A percentile compares a stretch with the other conserved stretches of the same genome.
Conservation (phyloP, 2,329 filamentous ascomycete genomes). For the Uncinocarpus reesii region DNA sequence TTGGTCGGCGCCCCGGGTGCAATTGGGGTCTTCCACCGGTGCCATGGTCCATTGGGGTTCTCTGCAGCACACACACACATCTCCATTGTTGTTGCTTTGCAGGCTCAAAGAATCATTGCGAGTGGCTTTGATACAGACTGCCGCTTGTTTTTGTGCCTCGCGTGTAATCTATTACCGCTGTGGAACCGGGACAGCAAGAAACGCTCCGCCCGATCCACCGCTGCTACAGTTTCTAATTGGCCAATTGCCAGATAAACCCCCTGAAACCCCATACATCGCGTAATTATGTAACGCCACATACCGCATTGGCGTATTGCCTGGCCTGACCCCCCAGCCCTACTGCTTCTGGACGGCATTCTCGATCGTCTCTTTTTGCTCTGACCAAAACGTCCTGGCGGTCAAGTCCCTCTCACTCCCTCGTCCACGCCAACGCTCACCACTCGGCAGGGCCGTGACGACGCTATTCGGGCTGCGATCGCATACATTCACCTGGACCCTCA, state of each 20-base stretch:
- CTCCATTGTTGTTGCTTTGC: too few relatives aligned
- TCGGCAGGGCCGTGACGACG: slow-evolving; percentile 1
- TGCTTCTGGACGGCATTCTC: neutral
- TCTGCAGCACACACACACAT: too few relatives aligned
- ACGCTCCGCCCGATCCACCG: too few relatives aligned
- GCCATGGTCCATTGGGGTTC: too few relatives aligned
- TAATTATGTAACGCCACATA: neutral
- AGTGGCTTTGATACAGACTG: too few relatives aligned
- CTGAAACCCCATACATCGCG: neutral
- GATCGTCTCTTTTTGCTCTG: neutral
- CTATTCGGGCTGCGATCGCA: neutral
- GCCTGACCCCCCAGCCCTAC: neutral
- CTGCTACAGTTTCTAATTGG: neutral
- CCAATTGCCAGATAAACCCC: neutral
- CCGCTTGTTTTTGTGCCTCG: neutral
- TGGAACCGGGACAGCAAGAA: neutral
- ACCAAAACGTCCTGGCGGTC: neutral
- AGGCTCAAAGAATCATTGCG: too few relatives aligned
- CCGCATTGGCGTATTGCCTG: neutral
- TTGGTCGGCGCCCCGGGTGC: too few relatives aligned
- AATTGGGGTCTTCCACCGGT: too few relatives aligned
- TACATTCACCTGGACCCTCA: too few relatives aligned
- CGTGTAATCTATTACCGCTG: neutral
- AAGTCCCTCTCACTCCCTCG: neutral
- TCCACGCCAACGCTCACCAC: neutral